Evolutionary conservation across 768 basidiomycete genomes (phyloP).

Genomic region (Podaxis carcinomalis): DNA sequence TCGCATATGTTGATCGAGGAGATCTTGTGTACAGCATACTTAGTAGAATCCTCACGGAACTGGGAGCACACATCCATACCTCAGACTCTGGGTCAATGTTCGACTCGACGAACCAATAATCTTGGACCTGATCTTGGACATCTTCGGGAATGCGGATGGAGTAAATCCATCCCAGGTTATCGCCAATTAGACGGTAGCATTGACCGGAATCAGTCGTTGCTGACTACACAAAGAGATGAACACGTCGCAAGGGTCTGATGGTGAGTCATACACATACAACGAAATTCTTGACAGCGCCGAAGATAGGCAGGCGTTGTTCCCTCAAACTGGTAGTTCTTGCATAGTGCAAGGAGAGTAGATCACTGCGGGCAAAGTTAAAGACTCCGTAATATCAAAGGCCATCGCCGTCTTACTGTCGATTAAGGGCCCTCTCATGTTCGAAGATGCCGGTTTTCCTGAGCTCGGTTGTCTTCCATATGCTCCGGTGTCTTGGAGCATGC

Average conservation of each 20-base stretch:
- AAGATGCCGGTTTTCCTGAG: background rate
- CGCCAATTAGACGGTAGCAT: constrained; percentile 26
- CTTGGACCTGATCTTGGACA: background rate
- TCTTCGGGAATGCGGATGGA: background rate
- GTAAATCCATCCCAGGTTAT: constrained; percentile 42
- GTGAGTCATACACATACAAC: background rate
- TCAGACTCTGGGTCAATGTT: constrained; percentile 1
- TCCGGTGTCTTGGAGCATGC: background rate
- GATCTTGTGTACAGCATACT: background rate
- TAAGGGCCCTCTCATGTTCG: background rate
- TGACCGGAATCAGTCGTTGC: background rate
- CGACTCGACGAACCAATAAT: background rate
- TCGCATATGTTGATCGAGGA: constrained; percentile 5
- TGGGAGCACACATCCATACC: background rate
- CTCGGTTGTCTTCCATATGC: background rate
- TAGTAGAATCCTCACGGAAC: background rate
- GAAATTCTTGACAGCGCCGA: constrained; percentile 4
- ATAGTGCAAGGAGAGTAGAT: background rate
- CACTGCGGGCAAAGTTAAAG: background rate
- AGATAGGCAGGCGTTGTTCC: constrained; percentile 7
- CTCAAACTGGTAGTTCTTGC: background rate
- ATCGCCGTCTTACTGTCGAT: constrained; percentile 1
- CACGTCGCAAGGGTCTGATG: background rate
- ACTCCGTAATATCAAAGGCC: background rate
- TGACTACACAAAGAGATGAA: background rate